Evolutionary conservation across 1,284 basidiomycete genomes (phyloP), one percentile per base, ranked within the genome.

Genomic region (Ustilago loliicola): DNA sequence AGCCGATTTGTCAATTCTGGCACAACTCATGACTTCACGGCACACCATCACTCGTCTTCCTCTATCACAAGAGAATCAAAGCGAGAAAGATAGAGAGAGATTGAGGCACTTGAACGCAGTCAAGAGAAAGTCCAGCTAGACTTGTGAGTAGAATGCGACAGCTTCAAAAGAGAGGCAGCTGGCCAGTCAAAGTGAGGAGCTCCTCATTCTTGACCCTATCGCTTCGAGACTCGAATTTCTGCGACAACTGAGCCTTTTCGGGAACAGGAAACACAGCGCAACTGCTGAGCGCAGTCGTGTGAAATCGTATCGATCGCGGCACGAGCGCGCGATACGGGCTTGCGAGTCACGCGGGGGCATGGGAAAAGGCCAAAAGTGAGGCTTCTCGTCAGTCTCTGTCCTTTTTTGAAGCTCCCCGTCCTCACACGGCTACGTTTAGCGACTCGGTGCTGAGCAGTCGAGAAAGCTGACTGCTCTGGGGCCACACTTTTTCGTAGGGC

Each of bases 351-450:
- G 42, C 7, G 42, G 42, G 42, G n/a, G n/a, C 19, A 17, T 13
- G 38, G 38, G 17, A 40, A 45, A 17, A 23, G 19, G n/a, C 42
- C 17, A 38, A 27, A 47, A 10, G 38, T 32, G 45, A 42, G 27
- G 56, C 56, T 58, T 21, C 56, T 47, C 27, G 40, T 32, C 56
- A 58, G 56, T 58, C 42, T 58, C 45, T 25, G n/a, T 21, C 30
- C 21, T n/a, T 27, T 38, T 40, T 55, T 40, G 42, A 45, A 21
- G n/a, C 5, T 45, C 42, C 21, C 21, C 42, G 21, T 23, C 21
- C 42, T 45, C 42, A 21, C 42, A 23, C 42, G 42, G 42, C 42
- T 21, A n/a, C n/a, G n/a, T 21, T 11, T 45, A 23, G 2, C 42
- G 1, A 45, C 21, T 45, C n/a, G 1, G 42, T 45, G 42, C 42